Conservation (phyloP, 1,284 basidiomycete species). For the Pterulicium gracile region DNA sequence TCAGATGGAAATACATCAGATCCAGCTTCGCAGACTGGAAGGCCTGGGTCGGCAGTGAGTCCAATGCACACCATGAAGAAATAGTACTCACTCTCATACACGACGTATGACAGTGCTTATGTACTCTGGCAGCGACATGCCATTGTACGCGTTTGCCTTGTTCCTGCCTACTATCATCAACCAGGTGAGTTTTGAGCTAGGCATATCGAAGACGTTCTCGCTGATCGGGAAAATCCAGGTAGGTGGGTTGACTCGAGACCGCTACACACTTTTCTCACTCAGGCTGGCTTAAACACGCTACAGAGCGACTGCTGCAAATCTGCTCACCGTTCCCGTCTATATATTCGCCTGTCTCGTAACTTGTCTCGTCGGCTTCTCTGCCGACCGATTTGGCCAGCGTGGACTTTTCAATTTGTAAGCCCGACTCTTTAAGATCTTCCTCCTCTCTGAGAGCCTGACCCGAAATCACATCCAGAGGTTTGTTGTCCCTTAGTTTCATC, state of each 20-base stretch:
- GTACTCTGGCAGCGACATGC: conserved; percentile 47
- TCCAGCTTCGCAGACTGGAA: conserved; percentile 62
- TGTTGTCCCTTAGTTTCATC: too few relatives aligned
- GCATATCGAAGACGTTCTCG: conserved; percentile 5
- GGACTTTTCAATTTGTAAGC: conserved; percentile 55
- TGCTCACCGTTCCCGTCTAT: conserved; percentile 63
- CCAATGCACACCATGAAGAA: not conserved
- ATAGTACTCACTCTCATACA: conserved; percentile 5
- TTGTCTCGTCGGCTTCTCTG: conserved; percentile 48
- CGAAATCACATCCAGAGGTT: too few relatives aligned
- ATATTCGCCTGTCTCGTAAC: conserved; percentile 55
- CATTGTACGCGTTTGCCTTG: conserved; percentile 62
- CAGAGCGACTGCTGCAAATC: conserved; percentile 61
- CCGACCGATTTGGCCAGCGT: conserved; percentile 48
- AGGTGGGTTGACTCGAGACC: conserved; percentile 34
- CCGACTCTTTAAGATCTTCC: too few relatives aligned
- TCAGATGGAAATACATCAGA: conserved; percentile 51
- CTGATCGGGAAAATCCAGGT: conserved; percentile 16
- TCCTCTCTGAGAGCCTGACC: too few relatives aligned
- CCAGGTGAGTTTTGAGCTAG: conserved; percentile 27
- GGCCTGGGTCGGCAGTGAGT: conserved; percentile 56
- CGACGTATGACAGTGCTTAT: conserved; percentile 33
- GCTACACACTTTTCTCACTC: conserved; percentile 12
- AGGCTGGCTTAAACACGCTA: conserved; percentile 32
- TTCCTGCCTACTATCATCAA: conserved; percentile 68